Base-by-base conservation (phyloP, 1,284 basidiomycete species). In the Boletus sp. region DNA sequence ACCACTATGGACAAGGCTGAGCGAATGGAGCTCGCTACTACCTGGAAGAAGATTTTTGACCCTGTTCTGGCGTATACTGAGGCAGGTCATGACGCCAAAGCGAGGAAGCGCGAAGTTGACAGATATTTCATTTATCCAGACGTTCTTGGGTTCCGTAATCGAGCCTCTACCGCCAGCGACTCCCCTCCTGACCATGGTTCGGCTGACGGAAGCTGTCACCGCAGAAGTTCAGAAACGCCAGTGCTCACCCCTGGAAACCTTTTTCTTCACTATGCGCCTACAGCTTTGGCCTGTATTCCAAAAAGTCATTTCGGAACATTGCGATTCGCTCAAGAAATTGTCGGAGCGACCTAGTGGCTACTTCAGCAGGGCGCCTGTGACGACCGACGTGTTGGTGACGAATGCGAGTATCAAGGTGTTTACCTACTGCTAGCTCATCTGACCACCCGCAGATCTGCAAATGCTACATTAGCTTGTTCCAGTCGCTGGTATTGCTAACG, bases 21-120 rank as follows among this genome's bases (percentile, higher is more conserved):
- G 46, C 74, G 78, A 57, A 69, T 74, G 9, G 73, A 71, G 19
- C 64, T 82, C 32, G 74, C 80, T 60, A 71, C 76, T 2, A 71
- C 91, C 17, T 97, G 93, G 92, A 94, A 93, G 67, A 88, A 91
- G 60, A 80, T 95, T 26, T 82, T 95, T 66, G 92, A 92, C 56
- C 89, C 93, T 2, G 87, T 89, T 6, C 70, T 94, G 44, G 88
- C 89, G 50, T 94, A 94, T 60, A 80, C 78, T 56, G 81, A 88
- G 69, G 91, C 82, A 60, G 41, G 71, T 62, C 23, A 22, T n/a
- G 30, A 8, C 16, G 7, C 46, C 43, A 17, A 35, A 38, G 12
- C 30, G n/a, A 9, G 32, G 19, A 40, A 27, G 25, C n/a, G 6
- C 23, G 17, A 40, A 52, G 9, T 26, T 50, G 48, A 48, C 29